Percentiles rank a stretch among this genome's conserved stretches.
phyloP scores from a whole-genome alignment of 1,139 yeast genomes.

The Kluyveromyces marxianus region DNA sequence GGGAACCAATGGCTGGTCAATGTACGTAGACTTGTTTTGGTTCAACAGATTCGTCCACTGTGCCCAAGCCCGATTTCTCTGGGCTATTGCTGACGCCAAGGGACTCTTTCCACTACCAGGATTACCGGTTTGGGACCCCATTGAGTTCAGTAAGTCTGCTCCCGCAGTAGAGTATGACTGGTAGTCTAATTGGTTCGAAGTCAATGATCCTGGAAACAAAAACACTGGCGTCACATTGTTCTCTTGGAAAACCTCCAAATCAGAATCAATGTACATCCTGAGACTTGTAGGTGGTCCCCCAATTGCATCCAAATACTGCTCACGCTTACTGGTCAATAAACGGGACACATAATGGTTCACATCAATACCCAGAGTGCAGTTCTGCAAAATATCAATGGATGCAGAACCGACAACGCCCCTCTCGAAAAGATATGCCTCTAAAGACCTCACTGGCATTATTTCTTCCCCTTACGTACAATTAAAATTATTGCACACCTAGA shows the following conservation, averaged over 20 bases:
- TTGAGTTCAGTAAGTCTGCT: slow-evolving; percentile 17
- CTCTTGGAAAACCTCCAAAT: slow-evolving; percentile 53
- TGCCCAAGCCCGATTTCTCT: slow-evolving; percentile 33
- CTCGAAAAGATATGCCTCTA: slow-evolving; percentile 67
- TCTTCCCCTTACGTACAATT: background rate
- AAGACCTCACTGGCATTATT: slow-evolving; percentile 45
- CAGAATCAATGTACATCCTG: slow-evolving; percentile 50
- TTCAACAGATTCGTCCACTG: slow-evolving; percentile 26
- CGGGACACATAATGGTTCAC: slow-evolving; percentile 70
- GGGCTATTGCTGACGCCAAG: slow-evolving; percentile 19
- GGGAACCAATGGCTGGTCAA: slow-evolving; percentile 31
- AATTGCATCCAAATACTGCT: slow-evolving; percentile 66
- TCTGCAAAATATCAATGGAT: slow-evolving; percentile 59
- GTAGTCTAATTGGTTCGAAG: slow-evolving; percentile 26
- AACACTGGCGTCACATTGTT: slow-evolving; percentile 68
- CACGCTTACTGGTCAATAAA: slow-evolving; percentile 55
- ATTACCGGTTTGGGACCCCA: slow-evolving; percentile 9
- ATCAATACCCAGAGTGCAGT: slow-evolving; percentile 76
- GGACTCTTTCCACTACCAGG: slow-evolving; percentile 15
- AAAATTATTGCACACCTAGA: background rate
- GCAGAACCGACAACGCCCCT: slow-evolving; percentile 54
- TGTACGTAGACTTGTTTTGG: slow-evolving; percentile 28
- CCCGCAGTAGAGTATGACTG: slow-evolving; percentile 20
- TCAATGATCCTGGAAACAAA: slow-evolving; percentile 53
- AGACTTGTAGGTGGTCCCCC: slow-evolving; percentile 77